Evolutionary conservation across 73 alveolate genomes (phyloP).

Genomic region (Paramecium octaurelia): DNA sequence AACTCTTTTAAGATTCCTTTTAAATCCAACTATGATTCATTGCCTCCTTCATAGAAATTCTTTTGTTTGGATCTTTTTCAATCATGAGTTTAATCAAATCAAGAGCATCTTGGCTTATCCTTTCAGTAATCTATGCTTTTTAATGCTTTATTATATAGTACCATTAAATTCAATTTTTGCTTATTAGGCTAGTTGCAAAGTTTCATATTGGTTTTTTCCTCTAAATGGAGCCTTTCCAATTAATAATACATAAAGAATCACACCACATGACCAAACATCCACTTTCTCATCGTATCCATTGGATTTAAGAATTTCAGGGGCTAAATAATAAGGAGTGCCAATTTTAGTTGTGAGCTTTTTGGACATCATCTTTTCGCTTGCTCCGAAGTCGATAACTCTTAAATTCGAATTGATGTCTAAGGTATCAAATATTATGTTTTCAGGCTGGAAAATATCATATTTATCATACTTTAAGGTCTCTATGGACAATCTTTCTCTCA

Average conservation of each 20-base stretch:
- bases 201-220: neutral
- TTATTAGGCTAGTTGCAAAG: neutral
- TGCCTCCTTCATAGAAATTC: slow-evolving; percentile 71
- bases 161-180: neutral
- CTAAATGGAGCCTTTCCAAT: slow-evolving; percentile 68
- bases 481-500: slow-evolving; percentile 77
- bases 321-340: slow-evolving; percentile 26
- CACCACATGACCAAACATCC: slow-evolving; percentile 78
- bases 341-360: slow-evolving; percentile 25
- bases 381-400: slow-evolving; percentile 83
- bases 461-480: neutral
- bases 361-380: slow-evolving; percentile 58
- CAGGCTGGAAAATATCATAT: slow-evolving; percentile 86
- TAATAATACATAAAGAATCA: slow-evolving; percentile 67
- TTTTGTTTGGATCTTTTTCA: slow-evolving; percentile 50
- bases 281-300: slow-evolving; percentile 67
- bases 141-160: neutral
- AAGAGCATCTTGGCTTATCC: slow-evolving; percentile 64
- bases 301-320: slow-evolving; percentile 55
- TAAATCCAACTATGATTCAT: slow-evolving; percentile 69
- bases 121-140: slow-evolving; percentile 14
- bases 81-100: slow-evolving; percentile 71
- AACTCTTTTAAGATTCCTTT: neutral
- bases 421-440: slow-evolving; percentile 84
- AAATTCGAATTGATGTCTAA: slow-evolving; percentile 81